Percentiles rank a stretch among this genome's conserved stretches.
Evolutionary conservation across 768 basidiomycete genomes (phyloP).

Genomic region (Leccinum obscurum): DNA sequence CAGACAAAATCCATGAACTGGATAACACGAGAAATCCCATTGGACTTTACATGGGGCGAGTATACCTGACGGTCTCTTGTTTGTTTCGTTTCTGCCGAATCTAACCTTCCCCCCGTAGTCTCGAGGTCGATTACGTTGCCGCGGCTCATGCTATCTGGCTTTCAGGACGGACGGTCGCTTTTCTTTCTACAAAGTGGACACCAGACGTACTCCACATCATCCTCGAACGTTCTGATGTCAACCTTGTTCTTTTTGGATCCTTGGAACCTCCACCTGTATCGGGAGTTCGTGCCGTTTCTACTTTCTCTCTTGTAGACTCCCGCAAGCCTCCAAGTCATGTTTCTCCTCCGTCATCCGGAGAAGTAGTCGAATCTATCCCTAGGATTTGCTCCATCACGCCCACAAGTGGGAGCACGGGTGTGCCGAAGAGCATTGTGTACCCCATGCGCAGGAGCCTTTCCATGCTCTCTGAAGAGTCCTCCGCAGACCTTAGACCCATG

Average conservation of each 20-base stretch:
- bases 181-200: slow-evolving; percentile 28
- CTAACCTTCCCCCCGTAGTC: slow-evolving; percentile 11
- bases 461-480: slow-evolving; percentile 17
- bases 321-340: slow-evolving; percentile 11
- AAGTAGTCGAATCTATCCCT: slow-evolving; percentile 17
- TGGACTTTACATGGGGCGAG: slow-evolving; percentile 29
- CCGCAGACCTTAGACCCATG: slow-evolving; percentile 8
- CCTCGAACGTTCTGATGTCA: slow-evolving; percentile 23
- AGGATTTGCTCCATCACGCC: slow-evolving; percentile 15
- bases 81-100: neutral
- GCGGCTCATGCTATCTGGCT: slow-evolving; percentile 32
- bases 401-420: slow-evolving; percentile 28
- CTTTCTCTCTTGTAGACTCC: slow-evolving; percentile 15
- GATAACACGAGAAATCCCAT: slow-evolving; percentile 25
- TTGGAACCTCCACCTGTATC: slow-evolving; percentile 10
- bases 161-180: slow-evolving; percentile 29
- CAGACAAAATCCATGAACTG: slow-evolving; percentile 23
- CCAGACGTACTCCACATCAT: slow-evolving; percentile 22
- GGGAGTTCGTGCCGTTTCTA: slow-evolving; percentile 21
- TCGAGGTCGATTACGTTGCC: slow-evolving; percentile 31
- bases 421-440: slow-evolving; percentile 20
- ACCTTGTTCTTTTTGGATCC: slow-evolving; percentile 25
- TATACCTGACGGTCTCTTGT: neutral
- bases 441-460: slow-evolving; percentile 17
- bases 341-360: slow-evolving; percentile 15